Base-by-base conservation (phyloP, 176 grass and related monocot species). In the Triticum timopheevii region DNA sequence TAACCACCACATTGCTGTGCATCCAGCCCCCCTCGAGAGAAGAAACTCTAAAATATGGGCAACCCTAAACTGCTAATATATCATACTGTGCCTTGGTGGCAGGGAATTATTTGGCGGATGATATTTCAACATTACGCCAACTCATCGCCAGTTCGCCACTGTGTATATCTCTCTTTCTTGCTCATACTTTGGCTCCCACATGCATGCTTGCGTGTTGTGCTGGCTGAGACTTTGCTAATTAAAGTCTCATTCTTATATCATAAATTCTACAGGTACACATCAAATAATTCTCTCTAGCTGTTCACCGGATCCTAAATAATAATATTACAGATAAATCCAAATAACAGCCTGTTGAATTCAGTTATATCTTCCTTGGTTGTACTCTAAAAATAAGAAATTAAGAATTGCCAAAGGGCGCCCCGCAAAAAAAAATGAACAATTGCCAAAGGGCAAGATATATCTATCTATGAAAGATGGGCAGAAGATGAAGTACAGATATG, bases 71-170 rank as follows among this genome's bases (percentile, higher is more conserved):
- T 40, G 39, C 7, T 80, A 65, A 73, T 54, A 77, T 52, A 13
- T n/a, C 36, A 67, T 66, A 15, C 1, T 31, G 47, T 84, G 65
- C 75, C 75, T 56, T 34, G 31, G 82, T 89, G 87, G 38, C 71
- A 27, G 6, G 9, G 72, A 50, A 85, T 91, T 54, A 91, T 91
- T 82, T 58, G 86, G 31, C 70, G 50, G 69, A 42, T 88, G 77
- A 54, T 65, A 61, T 45, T 71, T 88, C 50, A 56, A 70, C 64
- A 16, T 84, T 87, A 28, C 7, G 90, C 77, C 86, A 91, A 77
- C 90, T 88, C 90, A 85, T 81, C 85, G 44, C 23, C 36, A 35
- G 50, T 54, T 81, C 77, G 56, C 12, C 23, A 35, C 76, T 84
- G 75, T 68, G 61, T 38, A 54, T 76, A 71, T 84, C 65, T 28